Evolutionary conservation across 1,284 basidiomycete genomes (phyloP), one percentile per base, ranked within the genome.

Genomic region (Cerrena zonata): DNA sequence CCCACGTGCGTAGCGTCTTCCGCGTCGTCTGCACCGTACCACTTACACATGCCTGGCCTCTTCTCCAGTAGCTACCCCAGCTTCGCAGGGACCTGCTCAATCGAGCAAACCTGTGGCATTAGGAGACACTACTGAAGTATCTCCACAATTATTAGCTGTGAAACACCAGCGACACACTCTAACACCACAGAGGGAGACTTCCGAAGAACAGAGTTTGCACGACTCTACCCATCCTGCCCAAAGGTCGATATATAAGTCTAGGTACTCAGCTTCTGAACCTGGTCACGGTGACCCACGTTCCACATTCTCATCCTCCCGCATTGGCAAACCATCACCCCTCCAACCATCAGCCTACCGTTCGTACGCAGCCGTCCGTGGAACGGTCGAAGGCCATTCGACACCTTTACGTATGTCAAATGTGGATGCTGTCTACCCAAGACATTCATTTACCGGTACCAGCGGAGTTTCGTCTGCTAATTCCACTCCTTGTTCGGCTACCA

Each of bases 191-290:
- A n/a, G n/a, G n/a, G n/a, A n/a, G n/a, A n/a, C n/a, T n/a, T n/a
- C n/a, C n/a, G n/a, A n/a, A n/a, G n/a, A n/a, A n/a, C n/a, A n/a
- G n/a, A n/a, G n/a, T n/a, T n/a, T n/a, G n/a, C n/a, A n/a, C n/a
- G n/a, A n/a, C n/a, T 24, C 42, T 25, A 13, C 10, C 18, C 39
- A 19, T 41, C 39, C 39, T 21, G n/a, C 39, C 39, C 7, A 41
- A 18, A 41, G 11, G 42, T 24, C 12, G 5, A 22, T 24, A 7
- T 24, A 44, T 25, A 7, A 21, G 7, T 15, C n/a, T 10, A 5
- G 18, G 22, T 46, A 34, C 26, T n/a, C 12, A 12, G 44, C 26
- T n/a, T 46, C 44, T n/a, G 44, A 46, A 22, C 44, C 44, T 15
- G 44, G 44, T 18, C 44, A 46, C 44, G 44, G 44, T 4, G 5